Evolutionary conservation across 2,329 filamentous ascomycete genomes (phyloP), one percentile per base, ranked within the genome.

Genomic region (Fusarium xyrophilum): DNA sequence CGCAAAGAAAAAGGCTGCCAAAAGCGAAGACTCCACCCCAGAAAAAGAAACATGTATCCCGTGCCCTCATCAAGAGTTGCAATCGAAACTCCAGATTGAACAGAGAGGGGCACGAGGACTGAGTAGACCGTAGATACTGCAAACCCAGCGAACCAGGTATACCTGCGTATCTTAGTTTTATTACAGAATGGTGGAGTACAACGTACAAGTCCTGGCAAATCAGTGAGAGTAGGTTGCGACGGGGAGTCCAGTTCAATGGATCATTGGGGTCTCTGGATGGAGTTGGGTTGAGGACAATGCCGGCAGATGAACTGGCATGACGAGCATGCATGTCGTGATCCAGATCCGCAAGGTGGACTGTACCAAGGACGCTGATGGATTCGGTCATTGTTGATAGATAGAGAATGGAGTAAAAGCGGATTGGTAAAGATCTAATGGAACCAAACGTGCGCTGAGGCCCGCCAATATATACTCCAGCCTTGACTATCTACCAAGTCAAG

Each of bases 201-300:
- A 69, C 75, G 60, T 58, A 77, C 76, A 76, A 55, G 40, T 73
- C 72, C 13, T 74, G 67, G 32, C 74, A 76, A 19, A 72, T 56
- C 19, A 76, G 54, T n/a, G 72, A 70, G 19, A 71, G 67, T 0
- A 71, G 48, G 57, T 76, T 77, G 15, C 74, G 68, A 4, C 70
- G 63, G 33, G 64, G 69, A 25, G 70, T 79, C 84, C 84, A 84
- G 63, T 84, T 86, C 35, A 87, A 74, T 3, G 84, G 85, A 63
- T 86, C 85, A 47, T 85, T 82, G 13, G 83, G 81, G 65, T 86
- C 82, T 15, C 75, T 73, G 1, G 82, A 83, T 7, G 84, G 84
- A 1, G 79, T 78, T 2, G 85, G 85, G 15, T 85, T 79, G 6
- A 86, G 76, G 19, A 86, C 82, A 59, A 85, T 82, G 50, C 84